A percentile compares a stretch with the other conserved stretches of the same genome.
Conservation (phyloP, 345 rosid species). For the Citrus hindsii region DNA sequence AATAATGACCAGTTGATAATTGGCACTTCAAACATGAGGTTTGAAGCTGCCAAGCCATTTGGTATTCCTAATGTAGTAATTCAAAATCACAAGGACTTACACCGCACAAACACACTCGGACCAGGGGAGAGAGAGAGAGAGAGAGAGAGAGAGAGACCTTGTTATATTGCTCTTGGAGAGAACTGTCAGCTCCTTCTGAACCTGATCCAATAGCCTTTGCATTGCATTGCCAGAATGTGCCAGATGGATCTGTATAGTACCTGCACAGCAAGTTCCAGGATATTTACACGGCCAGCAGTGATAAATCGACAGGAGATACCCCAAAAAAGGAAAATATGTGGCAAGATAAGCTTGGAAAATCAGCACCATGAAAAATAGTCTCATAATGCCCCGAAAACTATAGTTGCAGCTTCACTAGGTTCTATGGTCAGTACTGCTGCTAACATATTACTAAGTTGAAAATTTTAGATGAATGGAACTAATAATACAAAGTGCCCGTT, state of each 20-base stretch:
- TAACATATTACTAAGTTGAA: not conserved
- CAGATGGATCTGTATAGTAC: constrained; percentile 94
- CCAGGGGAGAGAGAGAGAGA: not conserved
- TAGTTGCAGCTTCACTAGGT: not conserved
- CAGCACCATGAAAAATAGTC: not conserved
- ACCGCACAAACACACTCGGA: not conserved
- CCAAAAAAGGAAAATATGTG: not conserved
- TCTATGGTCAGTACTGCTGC: not conserved
- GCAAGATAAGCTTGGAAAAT: not conserved
- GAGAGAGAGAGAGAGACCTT: constrained; percentile 40
- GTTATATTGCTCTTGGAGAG: constrained; percentile 95
- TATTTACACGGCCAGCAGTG: not conserved
- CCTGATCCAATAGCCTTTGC: constrained; percentile 99
- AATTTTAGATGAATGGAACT: not conserved
- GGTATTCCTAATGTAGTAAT: too few species aligned
- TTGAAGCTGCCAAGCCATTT: not conserved
- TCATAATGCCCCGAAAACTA: not conserved
- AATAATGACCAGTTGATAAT: not conserved
- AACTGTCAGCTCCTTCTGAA: constrained; percentile 98
- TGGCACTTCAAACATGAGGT: not conserved
- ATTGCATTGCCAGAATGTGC: constrained; percentile 99
- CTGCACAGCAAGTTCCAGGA: constrained; percentile 30
- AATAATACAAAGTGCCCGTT: not conserved
- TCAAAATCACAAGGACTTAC: too few species aligned
- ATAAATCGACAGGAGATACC: not conserved